Conservation (phyloP, 2,329 filamentous ascomycete genomes). For the Rutstroemia sp. region DNA sequence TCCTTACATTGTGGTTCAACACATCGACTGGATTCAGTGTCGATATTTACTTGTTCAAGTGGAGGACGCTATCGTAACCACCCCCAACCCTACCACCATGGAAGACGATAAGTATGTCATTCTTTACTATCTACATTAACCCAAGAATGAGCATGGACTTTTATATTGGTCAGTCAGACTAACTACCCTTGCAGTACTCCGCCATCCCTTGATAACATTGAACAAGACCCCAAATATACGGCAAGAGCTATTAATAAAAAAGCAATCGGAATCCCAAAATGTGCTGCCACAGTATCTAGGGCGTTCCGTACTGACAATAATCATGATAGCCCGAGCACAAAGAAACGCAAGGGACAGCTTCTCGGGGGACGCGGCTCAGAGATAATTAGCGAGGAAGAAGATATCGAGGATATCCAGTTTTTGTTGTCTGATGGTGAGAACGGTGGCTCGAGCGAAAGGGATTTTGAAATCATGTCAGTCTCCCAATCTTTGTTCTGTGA, state of each 20-base stretch:
- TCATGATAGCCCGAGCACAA: not conserved
- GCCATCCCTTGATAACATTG: constrained; percentile 6
- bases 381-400: constrained; percentile 22
- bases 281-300: constrained; percentile 25
- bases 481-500: not conserved
- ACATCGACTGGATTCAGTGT: constrained; percentile 83
- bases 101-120: not conserved
- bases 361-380: not conserved
- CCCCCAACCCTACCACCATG: not conserved
- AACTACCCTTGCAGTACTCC: not conserved
- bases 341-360: constrained; percentile 6
- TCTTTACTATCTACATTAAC: not conserved
- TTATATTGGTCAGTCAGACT: not conserved
- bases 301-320: constrained; percentile 16
- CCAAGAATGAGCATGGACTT: not conserved
- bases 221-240: constrained; percentile 21
- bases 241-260: constrained; percentile 16
- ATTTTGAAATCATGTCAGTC: constrained; percentile 14
- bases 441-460: constrained; percentile 10
- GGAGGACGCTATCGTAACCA: not conserved
- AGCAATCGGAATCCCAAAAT: constrained; percentile 23
- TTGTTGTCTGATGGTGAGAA: constrained; percentile 32
- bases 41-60: constrained; percentile 68
- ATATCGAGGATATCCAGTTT: constrained; percentile 32
- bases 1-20: constrained; percentile 64